These are phyloP conservation scores for Fusarium brachygibbosum DNA, from an alignment of 2,329 filamentous ascomycete genomes.

Conservation along the genomic window DNA sequence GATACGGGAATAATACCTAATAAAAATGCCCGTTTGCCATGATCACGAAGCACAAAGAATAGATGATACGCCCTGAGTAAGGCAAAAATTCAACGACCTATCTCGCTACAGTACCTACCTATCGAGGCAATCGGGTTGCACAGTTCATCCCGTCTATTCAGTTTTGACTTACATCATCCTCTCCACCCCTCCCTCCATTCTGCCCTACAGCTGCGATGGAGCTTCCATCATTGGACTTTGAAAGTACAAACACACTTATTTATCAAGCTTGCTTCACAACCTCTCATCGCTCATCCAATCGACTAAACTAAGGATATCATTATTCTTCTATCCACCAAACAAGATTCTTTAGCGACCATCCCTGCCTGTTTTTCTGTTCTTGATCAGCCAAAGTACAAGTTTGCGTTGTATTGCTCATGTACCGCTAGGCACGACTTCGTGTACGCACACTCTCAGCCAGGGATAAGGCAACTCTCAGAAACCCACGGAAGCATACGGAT, in stretches of 20 bases:
- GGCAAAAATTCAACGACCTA: neutral
- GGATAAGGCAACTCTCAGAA: constrained; percentile 24
- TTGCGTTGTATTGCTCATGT: constrained; percentile 18
- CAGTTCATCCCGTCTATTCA: constrained; percentile 17
- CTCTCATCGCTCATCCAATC: neutral
- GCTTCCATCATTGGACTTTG: constrained; percentile 13
- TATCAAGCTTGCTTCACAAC: constrained; percentile 14
- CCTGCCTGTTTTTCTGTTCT: neutral
- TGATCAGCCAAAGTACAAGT: neutral
- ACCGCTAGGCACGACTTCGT: constrained; percentile 15
- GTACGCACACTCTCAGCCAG: constrained; percentile 14
- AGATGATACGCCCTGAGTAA: neutral
- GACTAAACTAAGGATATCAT: neutral
- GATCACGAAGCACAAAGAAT: constrained; percentile 5
- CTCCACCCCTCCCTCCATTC: constrained; percentile 26
- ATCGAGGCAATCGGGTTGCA: neutral
- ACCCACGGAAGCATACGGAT: constrained; percentile 31
- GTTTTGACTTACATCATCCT: constrained; percentile 23
- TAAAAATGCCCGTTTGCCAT: neutral
- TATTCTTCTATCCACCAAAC: neutral
- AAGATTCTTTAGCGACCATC: neutral
- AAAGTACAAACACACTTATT: neutral
- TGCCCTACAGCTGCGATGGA: constrained; percentile 22
- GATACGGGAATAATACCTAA: neutral
- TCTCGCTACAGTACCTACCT: neutral